Conservation (phyloP, 2,329 filamentous ascomycete species). For the Leptographium wingfieldii region DNA sequence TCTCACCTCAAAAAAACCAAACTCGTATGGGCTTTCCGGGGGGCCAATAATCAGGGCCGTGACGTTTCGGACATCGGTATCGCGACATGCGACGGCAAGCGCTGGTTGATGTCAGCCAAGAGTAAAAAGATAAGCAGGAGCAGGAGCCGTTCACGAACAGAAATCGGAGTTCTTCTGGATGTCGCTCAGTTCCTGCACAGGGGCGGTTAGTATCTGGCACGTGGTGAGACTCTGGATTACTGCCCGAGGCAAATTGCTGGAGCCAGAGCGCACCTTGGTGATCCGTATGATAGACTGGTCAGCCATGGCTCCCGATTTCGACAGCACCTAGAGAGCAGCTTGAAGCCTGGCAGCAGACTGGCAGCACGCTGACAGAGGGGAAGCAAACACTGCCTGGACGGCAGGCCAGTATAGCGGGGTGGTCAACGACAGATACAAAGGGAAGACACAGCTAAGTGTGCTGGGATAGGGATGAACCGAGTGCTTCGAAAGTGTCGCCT, state of each 20-base stretch:
- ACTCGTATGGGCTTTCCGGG: conserved; percentile 90
- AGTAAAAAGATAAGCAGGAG: too few species aligned
- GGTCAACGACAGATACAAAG: not conserved
- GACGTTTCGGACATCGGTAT: conserved; percentile 79
- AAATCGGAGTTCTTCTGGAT: conserved; percentile 75
- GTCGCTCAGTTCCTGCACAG: conserved; percentile 62
- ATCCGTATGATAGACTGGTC: conserved; percentile 84
- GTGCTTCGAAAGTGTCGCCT: not conserved
- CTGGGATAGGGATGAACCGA: not conserved
- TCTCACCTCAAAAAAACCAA: conserved; percentile 85
- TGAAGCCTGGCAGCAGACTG: not conserved
- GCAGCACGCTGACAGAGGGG: not conserved
- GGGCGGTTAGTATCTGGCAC: conserved; percentile 2
- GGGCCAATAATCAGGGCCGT: conserved; percentile 83
- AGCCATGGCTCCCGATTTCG: conserved; percentile 39
- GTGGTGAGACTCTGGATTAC: not conserved
- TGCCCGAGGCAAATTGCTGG: not conserved
- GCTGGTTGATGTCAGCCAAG: conserved; percentile 32
- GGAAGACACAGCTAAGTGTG: not conserved
- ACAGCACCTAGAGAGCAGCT: not conserved
- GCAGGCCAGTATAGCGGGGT: not conserved
- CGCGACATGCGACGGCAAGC: conserved; percentile 74
- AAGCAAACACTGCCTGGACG: not conserved
- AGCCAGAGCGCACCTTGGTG: conserved; percentile 49
- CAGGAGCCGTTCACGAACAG: conserved; percentile 36